Base-by-base conservation (phyloP, 148 eudicot species). In the Tetragonia tetragonoides region DNA sequence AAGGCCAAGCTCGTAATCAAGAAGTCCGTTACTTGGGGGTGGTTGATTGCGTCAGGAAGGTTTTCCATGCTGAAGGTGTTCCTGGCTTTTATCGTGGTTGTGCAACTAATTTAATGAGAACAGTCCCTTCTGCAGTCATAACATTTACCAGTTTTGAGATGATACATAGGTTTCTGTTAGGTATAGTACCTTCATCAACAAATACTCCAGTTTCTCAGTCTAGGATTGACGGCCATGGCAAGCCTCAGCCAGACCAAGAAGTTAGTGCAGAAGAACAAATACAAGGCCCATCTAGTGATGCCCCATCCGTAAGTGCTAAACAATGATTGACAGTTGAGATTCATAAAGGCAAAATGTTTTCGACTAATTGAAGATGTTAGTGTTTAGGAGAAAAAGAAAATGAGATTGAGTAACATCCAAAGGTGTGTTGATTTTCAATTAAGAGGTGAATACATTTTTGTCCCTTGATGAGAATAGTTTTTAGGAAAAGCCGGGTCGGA, bases 81-180 rank as follows among this genome's bases (percentile, higher is more conserved):
- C 66, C 83, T 11, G 98, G 97, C 23, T 92, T 95, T 78, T 95
- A 95, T 72, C 89, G 98, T 8, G 98, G 98, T 11, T 95, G 98
- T 87, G 98, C 87, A 20, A 95, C 98, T 38, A 95, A 95, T 80
- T 86, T 95, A 66, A 53, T 95, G 60, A 85, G 98, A 81, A 92
- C 98, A 10, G 93, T 93, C 41, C 98, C 98, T 10, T 86, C 92
- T 39, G 92, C 98, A 60, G 92, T 95, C 21, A 95, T 95, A 75
- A 95, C 98, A 62, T 95, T 95, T 79, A 95, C 98, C 37, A 90
- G 94, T 76, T 95, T 81, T 67, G 98, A 95, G 90, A 92, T 91
- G 91, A 91, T 95, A 38, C 89, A 83, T 75, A 85, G 91, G 79
- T 82, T 88, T 79, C 81, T 95, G 81, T 54, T 38, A 47, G 85